A percentile compares a stretch with the other conserved stretches of the same genome.
Conservation (phyloP, 306 rosid genomes). For the Calophaca sinica region DNA sequence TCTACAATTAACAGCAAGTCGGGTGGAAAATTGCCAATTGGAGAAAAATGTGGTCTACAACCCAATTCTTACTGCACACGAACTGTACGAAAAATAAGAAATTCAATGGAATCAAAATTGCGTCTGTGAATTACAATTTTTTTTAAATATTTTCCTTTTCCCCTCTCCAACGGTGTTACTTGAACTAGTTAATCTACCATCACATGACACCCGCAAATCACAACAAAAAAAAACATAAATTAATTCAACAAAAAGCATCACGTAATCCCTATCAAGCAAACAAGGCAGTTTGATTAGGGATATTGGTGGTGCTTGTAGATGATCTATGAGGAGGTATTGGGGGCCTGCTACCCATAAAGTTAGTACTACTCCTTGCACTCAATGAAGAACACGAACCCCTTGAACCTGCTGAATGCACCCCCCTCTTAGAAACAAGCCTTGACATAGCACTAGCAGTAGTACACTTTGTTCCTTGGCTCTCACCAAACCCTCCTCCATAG, state of each 20-base stretch:
- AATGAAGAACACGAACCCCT: conserved; percentile 49
- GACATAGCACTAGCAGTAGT: conserved; percentile 3
- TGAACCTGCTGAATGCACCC: conserved; percentile 38
- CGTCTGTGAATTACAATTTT: too few relatives aligned
- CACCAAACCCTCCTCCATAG: conserved; percentile 41
- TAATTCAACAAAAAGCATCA: neutral
- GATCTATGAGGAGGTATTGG: conserved; percentile 54
- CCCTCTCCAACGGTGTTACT: too few relatives aligned
- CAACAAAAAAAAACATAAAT: neutral
- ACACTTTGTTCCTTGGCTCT: neutral
- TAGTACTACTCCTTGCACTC: conserved; percentile 33
- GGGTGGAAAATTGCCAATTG: too few relatives aligned
- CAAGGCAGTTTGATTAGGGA: conserved; percentile 39
- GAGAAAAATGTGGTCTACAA: too few relatives aligned
- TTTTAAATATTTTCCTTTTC: too few relatives aligned
- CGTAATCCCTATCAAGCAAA: conserved; percentile 42
- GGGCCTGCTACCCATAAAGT: conserved; percentile 41
- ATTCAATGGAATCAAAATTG: too few relatives aligned
- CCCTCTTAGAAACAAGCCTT: conserved; percentile 34
- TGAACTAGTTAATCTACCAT: conserved; percentile 12
- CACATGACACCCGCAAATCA: conserved; percentile 24
- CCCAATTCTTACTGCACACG: too few relatives aligned
- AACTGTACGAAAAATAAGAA: too few relatives aligned
- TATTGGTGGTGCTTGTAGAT: conserved; percentile 31
- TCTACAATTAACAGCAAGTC: too few relatives aligned